These are phyloP conservation scores for Vinca minor DNA, from an alignment of 257 asterid genomes.

Conservation along the genomic window DNA sequence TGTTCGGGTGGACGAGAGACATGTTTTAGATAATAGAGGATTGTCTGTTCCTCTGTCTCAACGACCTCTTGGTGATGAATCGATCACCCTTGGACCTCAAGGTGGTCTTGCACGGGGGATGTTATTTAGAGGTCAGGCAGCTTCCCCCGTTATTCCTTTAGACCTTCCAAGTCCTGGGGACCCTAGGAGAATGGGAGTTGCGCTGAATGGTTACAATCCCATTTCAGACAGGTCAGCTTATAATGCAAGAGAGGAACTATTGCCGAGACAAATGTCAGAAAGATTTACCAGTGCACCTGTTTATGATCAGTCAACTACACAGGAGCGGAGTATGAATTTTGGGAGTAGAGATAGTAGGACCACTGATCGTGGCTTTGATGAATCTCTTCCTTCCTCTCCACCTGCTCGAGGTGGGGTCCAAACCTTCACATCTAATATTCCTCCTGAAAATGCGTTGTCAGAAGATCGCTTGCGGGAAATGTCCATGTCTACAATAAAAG, in stretches of 20 bases:
- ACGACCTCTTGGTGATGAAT: slow-evolving; percentile 61
- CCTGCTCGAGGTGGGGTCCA: slow-evolving; percentile 36
- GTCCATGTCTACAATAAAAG: slow-evolving; percentile 68
- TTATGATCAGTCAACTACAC: slow-evolving; percentile 42
- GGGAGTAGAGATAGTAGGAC: slow-evolving; percentile 25
- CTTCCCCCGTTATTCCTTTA: slow-evolving; percentile 30
- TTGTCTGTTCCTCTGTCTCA: slow-evolving; percentile 62
- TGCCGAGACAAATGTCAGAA: slow-evolving; percentile 48
- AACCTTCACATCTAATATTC: slow-evolving; percentile 22
- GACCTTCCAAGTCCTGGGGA: slow-evolving; percentile 42
- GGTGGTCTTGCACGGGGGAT: slow-evolving; percentile 88
- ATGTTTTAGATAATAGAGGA: slow-evolving; percentile 48
- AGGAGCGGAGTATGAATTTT: slow-evolving; percentile 26
- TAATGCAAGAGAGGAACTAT: slow-evolving; percentile 53
- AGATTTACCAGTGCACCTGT: slow-evolving; percentile 32
- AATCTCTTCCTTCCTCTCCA: slow-evolving; percentile 28
- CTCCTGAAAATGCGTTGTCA: slow-evolving; percentile 44
- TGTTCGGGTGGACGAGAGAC: slow-evolving; percentile 51
- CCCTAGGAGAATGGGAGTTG: slow-evolving; percentile 44
- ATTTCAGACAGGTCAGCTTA: slow-evolving; percentile 46
- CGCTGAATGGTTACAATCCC: slow-evolving; percentile 51
- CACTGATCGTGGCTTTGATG: slow-evolving; percentile 22
- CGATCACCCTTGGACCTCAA: slow-evolving; percentile 89
- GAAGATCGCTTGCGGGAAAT: slow-evolving; percentile 54
- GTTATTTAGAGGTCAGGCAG: slow-evolving; percentile 70